These are phyloP conservation scores for Solanum hybrid DNA, from an alignment of 305 asterid genomes.

Conservation along the genomic window DNA sequence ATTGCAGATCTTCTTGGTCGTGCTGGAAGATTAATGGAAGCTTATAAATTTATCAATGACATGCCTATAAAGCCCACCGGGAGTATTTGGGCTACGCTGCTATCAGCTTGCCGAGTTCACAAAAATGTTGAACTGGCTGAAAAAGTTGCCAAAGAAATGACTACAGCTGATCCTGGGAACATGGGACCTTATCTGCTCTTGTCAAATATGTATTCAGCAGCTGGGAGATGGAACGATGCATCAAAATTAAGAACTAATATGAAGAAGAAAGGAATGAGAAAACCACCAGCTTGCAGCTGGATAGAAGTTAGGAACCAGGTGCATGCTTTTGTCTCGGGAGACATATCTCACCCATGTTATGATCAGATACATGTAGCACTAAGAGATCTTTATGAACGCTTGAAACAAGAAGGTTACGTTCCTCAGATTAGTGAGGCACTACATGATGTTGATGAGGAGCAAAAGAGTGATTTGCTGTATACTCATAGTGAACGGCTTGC, in stretches of 20 bases:
- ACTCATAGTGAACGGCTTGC: conserved; percentile 57
- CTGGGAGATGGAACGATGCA: conserved; percentile 73
- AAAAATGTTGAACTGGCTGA: conserved; percentile 79
- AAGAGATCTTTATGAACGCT: conserved; percentile 35
- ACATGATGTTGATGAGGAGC: conserved; percentile 64
- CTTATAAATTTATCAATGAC: conserved; percentile 46
- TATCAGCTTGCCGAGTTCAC: conserved; percentile 84
- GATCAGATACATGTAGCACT: conserved; percentile 31
- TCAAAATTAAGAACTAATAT: conserved; percentile 39
- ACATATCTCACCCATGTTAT: conserved; percentile 52
- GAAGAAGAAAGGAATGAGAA: conserved; percentile 57
- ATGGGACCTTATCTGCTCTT: conserved; percentile 47
- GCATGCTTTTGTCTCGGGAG: conserved; percentile 65
- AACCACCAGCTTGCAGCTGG: conserved; percentile 75
- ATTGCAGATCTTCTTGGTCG: conserved; percentile 78
- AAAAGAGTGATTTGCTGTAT: conserved; percentile 27
- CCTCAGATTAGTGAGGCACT: conserved; percentile 43
- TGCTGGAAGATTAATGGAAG: conserved; percentile 70
- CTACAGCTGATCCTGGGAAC: conserved; percentile 21
- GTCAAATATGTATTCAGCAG: conserved; percentile 57
- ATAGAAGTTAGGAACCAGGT: conserved; percentile 53
- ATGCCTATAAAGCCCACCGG: conserved; percentile 62
- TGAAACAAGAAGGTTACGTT: conserved; percentile 43
- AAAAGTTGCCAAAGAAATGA: conserved; percentile 54
- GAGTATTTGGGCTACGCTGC: conserved; percentile 59